Evolutionary conservation across 306 rosid species (phyloP).

Genomic region (Alnus rubra): DNA sequence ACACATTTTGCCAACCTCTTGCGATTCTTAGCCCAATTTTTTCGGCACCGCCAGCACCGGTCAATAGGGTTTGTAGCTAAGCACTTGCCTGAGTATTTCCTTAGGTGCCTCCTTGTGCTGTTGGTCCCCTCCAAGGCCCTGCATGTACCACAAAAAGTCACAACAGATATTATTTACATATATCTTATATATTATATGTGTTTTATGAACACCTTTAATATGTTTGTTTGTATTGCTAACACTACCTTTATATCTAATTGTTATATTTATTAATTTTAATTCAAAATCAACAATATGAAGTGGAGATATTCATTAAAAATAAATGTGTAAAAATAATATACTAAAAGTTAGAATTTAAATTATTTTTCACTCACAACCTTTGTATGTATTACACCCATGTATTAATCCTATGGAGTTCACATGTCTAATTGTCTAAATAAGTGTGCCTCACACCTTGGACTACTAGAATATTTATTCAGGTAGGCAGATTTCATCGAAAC

Average conservation of each 20-base stretch:
- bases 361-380: too few relatives aligned
- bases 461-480: too few relatives aligned
- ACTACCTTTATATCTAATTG: too few relatives aligned
- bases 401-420: neutral
- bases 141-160: slow-evolving; percentile 5
- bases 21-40: slow-evolving; percentile 60
- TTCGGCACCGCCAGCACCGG: slow-evolving; percentile 76
- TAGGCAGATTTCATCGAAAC: too few relatives aligned
- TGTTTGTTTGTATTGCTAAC: too few relatives aligned
- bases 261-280: too few relatives aligned
- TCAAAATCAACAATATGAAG: too few relatives aligned
- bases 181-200: neutral
- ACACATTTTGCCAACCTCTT: slow-evolving; percentile 55
- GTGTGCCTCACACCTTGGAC: too few relatives aligned
- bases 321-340: too few relatives aligned
- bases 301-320: too few relatives aligned
- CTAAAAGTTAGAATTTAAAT: too few relatives aligned
- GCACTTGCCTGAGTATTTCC: slow-evolving; percentile 35
- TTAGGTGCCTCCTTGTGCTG: slow-evolving; percentile 54
- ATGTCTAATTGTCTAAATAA: too few relatives aligned
- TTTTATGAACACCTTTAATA: neutral
- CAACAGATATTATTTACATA: neutral
- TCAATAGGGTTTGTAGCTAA: slow-evolving; percentile 77
- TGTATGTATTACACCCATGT: neutral
- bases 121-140: slow-evolving; percentile 41